These are phyloP conservation scores for Phanerochaete carnosa DNA, from an alignment of 768 basidiomycete genomes.

Conservation along the genomic window DNA sequence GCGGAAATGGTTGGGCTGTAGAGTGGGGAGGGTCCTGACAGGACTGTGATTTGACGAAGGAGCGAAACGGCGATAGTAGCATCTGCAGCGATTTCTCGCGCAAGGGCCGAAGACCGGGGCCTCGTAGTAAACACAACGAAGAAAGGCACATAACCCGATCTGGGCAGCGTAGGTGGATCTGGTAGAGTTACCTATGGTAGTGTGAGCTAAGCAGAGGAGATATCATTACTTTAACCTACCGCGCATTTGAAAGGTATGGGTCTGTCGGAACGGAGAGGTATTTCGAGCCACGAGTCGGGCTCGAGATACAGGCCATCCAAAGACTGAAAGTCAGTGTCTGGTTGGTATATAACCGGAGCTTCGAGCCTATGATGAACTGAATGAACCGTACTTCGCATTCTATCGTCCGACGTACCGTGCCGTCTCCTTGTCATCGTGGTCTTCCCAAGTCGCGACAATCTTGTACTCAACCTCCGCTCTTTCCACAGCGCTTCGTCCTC, in stretches of 20 bases:
- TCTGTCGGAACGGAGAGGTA: slow-evolving; percentile 61
- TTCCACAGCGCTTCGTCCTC: slow-evolving; percentile 29
- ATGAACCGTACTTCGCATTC: not conserved
- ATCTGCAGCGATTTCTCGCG: slow-evolving; percentile 66
- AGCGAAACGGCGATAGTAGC: slow-evolving; percentile 70
- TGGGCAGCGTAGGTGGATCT: slow-evolving; percentile 56
- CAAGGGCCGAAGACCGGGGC: slow-evolving; percentile 49
- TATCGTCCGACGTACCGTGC: slow-evolving; percentile 40
- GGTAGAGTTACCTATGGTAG: slow-evolving; percentile 58
- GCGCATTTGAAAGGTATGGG: slow-evolving; percentile 61
- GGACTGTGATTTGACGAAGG: slow-evolving; percentile 55
- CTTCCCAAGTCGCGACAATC: slow-evolving; percentile 57
- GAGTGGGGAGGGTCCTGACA: slow-evolving; percentile 40
- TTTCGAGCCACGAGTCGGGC: slow-evolving; percentile 63
- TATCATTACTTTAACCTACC: slow-evolving; percentile 36
- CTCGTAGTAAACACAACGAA: slow-evolving; percentile 72
- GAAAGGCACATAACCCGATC: slow-evolving; percentile 60
- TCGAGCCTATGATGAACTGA: slow-evolving; percentile 44
- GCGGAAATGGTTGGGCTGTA: slow-evolving; percentile 21
- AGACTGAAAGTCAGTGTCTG: slow-evolving; percentile 58
- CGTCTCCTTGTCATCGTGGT: slow-evolving; percentile 40
- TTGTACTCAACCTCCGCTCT: slow-evolving; percentile 49
- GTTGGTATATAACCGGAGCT: slow-evolving; percentile 59
- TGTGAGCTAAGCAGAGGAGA: not conserved
- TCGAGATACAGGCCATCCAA: slow-evolving; percentile 42